phyloP scores from a whole-genome alignment of 345 rosid species.

The Hibiscus tridactylites region DNA sequence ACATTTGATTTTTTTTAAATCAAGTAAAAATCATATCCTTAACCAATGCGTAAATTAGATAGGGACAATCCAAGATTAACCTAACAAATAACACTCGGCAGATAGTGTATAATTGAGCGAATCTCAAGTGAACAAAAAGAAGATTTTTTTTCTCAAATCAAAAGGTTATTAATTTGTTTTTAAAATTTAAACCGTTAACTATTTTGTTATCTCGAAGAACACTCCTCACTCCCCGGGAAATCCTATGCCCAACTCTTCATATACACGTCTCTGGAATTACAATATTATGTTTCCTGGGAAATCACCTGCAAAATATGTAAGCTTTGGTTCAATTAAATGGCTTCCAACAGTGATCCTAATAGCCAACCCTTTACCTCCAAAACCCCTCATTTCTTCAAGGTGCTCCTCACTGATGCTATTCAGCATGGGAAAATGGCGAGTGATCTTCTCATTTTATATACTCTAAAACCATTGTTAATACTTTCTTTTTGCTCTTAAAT shows the following conservation, averaged over 20 bases:
- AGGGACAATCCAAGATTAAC: neutral
- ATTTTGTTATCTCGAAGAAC: neutral
- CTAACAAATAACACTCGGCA: neutral
- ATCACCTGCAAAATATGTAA: neutral
- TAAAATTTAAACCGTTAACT: no score
- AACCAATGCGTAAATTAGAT: no score
- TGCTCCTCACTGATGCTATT: neutral
- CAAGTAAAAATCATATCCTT: no score
- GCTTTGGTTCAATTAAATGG: neutral
- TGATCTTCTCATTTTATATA: neutral
- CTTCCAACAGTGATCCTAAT: neutral
- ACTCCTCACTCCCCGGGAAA: neutral
- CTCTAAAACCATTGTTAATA: neutral
- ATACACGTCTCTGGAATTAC: no score
- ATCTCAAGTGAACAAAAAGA: neutral
- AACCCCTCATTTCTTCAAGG: neutral
- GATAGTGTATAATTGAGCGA: neutral
- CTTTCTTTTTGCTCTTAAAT: no score
- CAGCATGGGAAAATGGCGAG: slow-evolving; percentile 3
- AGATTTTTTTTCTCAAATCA: no score
- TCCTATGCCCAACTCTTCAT: neutral
- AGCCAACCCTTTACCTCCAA: neutral
- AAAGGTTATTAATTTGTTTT: neutral
- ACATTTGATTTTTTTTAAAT: no score
- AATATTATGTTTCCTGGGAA: neutral